Conservation (phyloP, 345 rosid genomes). For the Ceriops zippeliana region DNA sequence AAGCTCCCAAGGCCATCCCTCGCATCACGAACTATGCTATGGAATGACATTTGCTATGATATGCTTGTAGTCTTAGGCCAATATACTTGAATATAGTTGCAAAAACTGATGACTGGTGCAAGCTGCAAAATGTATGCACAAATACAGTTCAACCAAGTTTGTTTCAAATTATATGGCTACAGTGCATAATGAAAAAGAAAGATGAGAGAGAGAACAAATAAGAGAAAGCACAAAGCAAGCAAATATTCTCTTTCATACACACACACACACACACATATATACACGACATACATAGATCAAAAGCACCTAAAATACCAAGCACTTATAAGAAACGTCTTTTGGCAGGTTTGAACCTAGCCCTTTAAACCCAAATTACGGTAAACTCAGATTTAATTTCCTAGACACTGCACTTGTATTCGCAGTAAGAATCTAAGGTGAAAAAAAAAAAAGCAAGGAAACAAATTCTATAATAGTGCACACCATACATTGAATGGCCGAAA, state of each 20-base stretch:
- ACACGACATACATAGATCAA: constrained; percentile 47
- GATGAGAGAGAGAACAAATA: constrained; percentile 21
- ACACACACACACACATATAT: no score
- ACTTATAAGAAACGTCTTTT: constrained; percentile 50
- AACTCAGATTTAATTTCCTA: constrained; percentile 17
- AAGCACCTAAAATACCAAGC: constrained; percentile 49
- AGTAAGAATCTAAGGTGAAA: neutral
- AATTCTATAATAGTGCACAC: no score
- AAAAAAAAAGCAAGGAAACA: neutral
- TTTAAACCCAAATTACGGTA: constrained; percentile 17
- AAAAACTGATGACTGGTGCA: neutral
- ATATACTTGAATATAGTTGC: neutral
- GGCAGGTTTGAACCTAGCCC: constrained; percentile 24
- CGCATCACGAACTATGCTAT: constrained; percentile 5
- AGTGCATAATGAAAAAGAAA: constrained; percentile 44
- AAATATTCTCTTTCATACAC: constrained; percentile 54
- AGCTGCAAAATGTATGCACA: constrained; percentile 4
- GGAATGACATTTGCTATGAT: constrained; percentile 7
- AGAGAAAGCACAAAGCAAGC: constrained; percentile 33
- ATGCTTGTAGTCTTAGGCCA: neutral
- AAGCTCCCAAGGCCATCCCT: constrained; percentile 15
- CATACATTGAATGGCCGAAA: neutral
- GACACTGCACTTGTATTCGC: neutral
- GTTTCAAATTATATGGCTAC: constrained; percentile 19
- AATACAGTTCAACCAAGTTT: constrained; percentile 24